Conservation (phyloP, 2,329 filamentous ascomycete genomes). For the Cyphellophora attinorum region DNA sequence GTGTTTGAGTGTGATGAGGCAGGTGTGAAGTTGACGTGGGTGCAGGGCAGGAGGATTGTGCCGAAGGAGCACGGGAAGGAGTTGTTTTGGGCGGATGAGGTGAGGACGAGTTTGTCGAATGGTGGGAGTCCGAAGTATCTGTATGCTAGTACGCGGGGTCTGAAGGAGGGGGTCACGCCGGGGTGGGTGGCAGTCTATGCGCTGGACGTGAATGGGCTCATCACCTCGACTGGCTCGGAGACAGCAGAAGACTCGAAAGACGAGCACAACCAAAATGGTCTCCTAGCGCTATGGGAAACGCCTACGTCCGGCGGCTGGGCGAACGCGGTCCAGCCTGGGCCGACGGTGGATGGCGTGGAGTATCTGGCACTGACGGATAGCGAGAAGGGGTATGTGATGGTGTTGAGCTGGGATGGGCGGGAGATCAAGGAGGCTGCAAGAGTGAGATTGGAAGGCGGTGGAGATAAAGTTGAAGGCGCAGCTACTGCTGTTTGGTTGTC, state of each 20-base stretch:
- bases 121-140: slow-evolving; percentile 13
- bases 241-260: too few relatives aligned
- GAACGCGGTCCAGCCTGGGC: slow-evolving; percentile 19
- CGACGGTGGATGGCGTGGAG: slow-evolving; percentile 19
- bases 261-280: slow-evolving; percentile 9
- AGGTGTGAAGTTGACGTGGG: slow-evolving; percentile 9
- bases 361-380: slow-evolving; percentile 21
- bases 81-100: slow-evolving; percentile 19
- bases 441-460: slow-evolving; percentile 12
- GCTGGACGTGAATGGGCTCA: slow-evolving; percentile 9
- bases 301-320: slow-evolving; percentile 19
- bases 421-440: slow-evolving; percentile 16
- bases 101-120: slow-evolving; percentile 14
- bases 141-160: slow-evolving; percentile 17
- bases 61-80: slow-evolving; percentile 7
- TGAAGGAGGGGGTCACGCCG: slow-evolving; percentile 11
- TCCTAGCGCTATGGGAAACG: slow-evolving; percentile 17
- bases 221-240: slow-evolving; percentile 7
- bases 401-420: slow-evolving; percentile 16
- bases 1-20: slow-evolving; percentile 10
- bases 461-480: slow-evolving; percentile 7
- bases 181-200: slow-evolving; percentile 18
- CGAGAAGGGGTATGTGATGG: slow-evolving; percentile 18
- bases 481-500: slow-evolving; percentile 19
- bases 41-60: slow-evolving; percentile 17